These are phyloP conservation scores for Solanum sejunctum DNA, from an alignment of 257 asterid species.

Conservation along the genomic window DNA sequence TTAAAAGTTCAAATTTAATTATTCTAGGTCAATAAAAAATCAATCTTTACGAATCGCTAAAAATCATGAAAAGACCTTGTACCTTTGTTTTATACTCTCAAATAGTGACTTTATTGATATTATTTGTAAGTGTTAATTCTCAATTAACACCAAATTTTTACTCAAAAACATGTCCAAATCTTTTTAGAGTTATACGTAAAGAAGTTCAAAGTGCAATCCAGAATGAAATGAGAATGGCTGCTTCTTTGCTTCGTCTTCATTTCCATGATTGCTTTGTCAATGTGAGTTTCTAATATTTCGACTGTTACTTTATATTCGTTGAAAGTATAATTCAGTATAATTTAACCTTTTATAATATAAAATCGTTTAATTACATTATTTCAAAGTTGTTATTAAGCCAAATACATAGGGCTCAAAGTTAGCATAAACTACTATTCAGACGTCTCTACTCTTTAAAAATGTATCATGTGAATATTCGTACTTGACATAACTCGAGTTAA, in stretches of 20 bases:
- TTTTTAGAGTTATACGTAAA: conserved; percentile 31
- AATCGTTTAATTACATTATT: background rate
- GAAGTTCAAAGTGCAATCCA: conserved; percentile 48
- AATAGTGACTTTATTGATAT: conserved; percentile 12
- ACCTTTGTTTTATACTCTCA: background rate
- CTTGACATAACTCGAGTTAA: background rate
- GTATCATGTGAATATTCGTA: background rate
- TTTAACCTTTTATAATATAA: background rate
- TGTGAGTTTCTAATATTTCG: conserved; percentile 18
- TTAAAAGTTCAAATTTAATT: background rate
- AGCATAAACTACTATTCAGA: background rate
- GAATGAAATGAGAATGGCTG: conserved; percentile 79
- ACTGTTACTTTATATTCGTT: background rate
- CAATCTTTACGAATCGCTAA: background rate
- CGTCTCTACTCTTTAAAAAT: background rate
- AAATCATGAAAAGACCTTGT: conserved; percentile 18
- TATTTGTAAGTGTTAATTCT: conserved; percentile 31
- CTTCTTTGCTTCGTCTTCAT: conserved; percentile 69
- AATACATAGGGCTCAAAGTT: background rate
- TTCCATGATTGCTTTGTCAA: conserved; percentile 79
- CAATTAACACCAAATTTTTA: conserved; percentile 46
- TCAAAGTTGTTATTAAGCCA: background rate
- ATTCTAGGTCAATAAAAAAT: background rate
- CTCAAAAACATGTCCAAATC: conserved; percentile 40
- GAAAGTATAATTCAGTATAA: background rate